Base-by-base conservation (phyloP, 2,329 filamentous ascomycete species). In the Botrytis aclada region DNA sequence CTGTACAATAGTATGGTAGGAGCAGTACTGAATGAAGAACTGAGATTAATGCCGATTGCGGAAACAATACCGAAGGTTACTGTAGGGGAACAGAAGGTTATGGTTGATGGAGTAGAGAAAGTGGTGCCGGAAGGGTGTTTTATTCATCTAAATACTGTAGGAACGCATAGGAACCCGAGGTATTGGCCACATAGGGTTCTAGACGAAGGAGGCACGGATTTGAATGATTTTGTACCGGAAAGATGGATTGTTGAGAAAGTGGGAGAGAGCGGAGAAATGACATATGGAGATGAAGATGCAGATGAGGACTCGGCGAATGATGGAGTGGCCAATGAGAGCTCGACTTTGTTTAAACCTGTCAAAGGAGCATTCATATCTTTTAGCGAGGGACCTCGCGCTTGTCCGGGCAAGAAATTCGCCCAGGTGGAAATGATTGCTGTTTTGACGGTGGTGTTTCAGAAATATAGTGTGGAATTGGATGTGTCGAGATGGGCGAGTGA, bases 1-100 rank as follows among this genome's bases (percentile, higher is more conserved):
- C 63, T 80, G 4, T 79, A 76, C 54, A 79, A 79, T 63, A 74
- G 73, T 54, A 77, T 79, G 73, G 71, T 77, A 6, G 77, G 77
- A 6, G 77, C 77, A 2, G 71, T 73, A 9, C 34, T 76, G 83
- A 87, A 88, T 74, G 88, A 90, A 79, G 84, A 86, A 67, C 82
- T 89, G 29, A 85, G 88, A 43, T 78, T 89, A 22, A 81, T 88
- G 25, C 86, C 86, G 1, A 86, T 87, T 0, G 84, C 88, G 39
- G 80, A 86, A 71, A 84, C 84, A 69, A 88, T 89, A 54, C 87
- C 87, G 1, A 73, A 73, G 32, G 18, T 62, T 4, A 32, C 67
- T 3, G 45, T 10, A 34, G 67, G 58, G 0, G 60, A 71, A 20
- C 72, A 73, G 39, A 18, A 16, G 14, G 62, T 78, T 25, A 85